Evolutionary conservation across 1,284 basidiomycete genomes (phyloP), one percentile per base, ranked within the genome.

Genomic region (Amylostereum areolatum): DNA sequence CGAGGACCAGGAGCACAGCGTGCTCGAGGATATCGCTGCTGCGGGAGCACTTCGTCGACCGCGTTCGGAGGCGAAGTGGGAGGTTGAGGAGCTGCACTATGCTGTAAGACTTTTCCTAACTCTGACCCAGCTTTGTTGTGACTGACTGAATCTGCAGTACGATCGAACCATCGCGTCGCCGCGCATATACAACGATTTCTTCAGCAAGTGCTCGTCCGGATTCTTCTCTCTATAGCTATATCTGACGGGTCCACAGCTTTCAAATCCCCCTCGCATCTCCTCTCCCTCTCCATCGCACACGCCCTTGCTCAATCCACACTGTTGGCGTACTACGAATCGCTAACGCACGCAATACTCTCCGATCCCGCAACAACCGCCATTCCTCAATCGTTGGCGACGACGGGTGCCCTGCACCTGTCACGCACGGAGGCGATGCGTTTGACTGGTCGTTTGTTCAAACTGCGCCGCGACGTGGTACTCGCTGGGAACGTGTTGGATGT

Each of bases 271-370:
- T 93, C 90, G 0, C 90, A 93, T 59, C 78, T 92, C 32, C 80
- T 90, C 34, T 90, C 89, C 63, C 77, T 97, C n/a, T 93, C 91
- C 27, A 83, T 97, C 47, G 84, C 95, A 0, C 95, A 97, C 56
- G 95, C 94, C 1, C 81, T 97, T 35, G 95, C 94, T 0, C 94
- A 98, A 67, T 94, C 91, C 5, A 97, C 94, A 0, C 85, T 97
- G 44, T 80, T 97, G 4, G 89, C 87, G 6, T 87, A 87, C 56
- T 97, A 93, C 63, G 94, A 98, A 66, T 78, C 89, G 7, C 80
- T 79, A 47, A 86, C 94, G 49, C 81, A 87, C 57, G 77, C 77
- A 4, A 90, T 93, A 18, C 78, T 97, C 24, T 84, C 86, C 9
- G 81, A 91, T 8, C 89, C 91, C 0, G 75, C 81, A 1, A 85